Percentiles rank a stretch among this genome's conserved stretches.
Evolutionary conservation across 2,329 filamentous ascomycete genomes (phyloP).

Genomic region (Aureobasidium sp.): DNA sequence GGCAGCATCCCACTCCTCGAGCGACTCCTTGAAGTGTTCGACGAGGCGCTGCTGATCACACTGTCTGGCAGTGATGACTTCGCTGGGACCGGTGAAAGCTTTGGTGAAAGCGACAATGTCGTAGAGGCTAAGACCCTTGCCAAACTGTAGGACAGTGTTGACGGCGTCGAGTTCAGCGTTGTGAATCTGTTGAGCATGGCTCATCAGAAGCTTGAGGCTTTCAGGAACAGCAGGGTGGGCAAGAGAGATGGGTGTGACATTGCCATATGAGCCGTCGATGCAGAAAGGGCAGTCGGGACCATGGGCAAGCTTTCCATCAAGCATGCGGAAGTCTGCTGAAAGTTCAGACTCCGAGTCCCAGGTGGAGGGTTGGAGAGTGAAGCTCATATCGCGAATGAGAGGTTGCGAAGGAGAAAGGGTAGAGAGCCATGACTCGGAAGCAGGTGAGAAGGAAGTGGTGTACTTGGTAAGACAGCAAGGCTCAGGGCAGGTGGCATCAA

Average conservation of each 20-base stretch:
- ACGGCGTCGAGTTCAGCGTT: constrained; percentile 4
- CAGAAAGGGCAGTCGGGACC: constrained; percentile 12
- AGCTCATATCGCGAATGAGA: constrained; percentile 13
- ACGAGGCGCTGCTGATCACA: constrained; percentile 7
- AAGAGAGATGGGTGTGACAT: not conserved
- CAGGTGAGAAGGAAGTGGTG: constrained; percentile 10
- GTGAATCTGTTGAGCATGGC: constrained; percentile 7
- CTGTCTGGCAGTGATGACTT: constrained; percentile 2
- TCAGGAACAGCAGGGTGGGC: constrained; percentile 3
- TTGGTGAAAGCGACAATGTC: constrained; percentile 8
- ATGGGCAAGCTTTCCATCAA: constrained; percentile 7
- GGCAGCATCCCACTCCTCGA: constrained; percentile 3
- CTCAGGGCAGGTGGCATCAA: constrained; percentile 8
- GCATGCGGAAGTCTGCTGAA: constrained; percentile 10
- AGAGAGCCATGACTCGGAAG: constrained; percentile 8
- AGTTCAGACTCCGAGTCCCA: constrained; percentile 1
- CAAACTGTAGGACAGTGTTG: not conserved
- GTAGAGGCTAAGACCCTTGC: constrained; percentile 5
- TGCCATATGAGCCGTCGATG: constrained; percentile 7
- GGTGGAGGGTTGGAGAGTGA: constrained; percentile 9
- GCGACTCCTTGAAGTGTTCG: constrained; percentile 7
- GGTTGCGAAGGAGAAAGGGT: not conserved
- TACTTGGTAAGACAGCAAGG: constrained; percentile 9
- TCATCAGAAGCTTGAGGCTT: constrained; percentile 5
- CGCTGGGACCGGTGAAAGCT: constrained; percentile 2